phyloP scores from a whole-genome alignment of 352 stramenopile species.

The Bremia lactucae region DNA sequence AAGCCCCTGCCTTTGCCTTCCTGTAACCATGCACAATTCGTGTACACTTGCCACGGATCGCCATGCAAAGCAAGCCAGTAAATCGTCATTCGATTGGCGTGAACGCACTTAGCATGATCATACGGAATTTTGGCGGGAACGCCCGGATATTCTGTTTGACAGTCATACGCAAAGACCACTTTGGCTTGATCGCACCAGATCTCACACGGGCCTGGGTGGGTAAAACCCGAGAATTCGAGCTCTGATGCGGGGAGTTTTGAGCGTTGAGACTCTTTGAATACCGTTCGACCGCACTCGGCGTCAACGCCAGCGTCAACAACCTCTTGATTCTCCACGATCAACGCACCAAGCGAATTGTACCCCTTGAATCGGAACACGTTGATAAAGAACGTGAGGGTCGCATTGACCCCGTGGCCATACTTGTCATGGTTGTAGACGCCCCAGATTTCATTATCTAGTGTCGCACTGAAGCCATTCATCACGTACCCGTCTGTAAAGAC shows the following conservation, averaged over 20 bases:
- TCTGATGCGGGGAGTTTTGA: conserved; percentile 24
- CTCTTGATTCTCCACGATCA: conserved; percentile 37
- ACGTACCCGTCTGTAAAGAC: conserved; percentile 28
- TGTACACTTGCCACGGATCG: not conserved
- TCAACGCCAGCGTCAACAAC: conserved; percentile 25
- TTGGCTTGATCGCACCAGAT: conserved; percentile 50
- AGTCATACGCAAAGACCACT: conserved; percentile 38
- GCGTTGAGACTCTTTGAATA: conserved; percentile 25
- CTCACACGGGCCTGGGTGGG: conserved; percentile 46
- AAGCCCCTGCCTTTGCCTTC: too few relatives aligned
- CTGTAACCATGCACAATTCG: too few relatives aligned
- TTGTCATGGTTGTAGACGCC: conserved; percentile 23
- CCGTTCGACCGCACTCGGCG: conserved; percentile 28
- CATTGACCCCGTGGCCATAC: conserved; percentile 39
- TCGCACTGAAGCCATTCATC: conserved; percentile 39
- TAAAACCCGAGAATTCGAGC: conserved; percentile 42
- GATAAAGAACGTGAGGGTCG: conserved; percentile 31
- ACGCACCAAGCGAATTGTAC: conserved; percentile 26
- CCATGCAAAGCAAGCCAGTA: conserved; percentile 7
- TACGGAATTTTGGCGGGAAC: conserved; percentile 28
- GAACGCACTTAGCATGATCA: conserved; percentile 29
- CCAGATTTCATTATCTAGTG: conserved; percentile 31
- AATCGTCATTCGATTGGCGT: conserved; percentile 9
- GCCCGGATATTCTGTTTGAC: conserved; percentile 25
- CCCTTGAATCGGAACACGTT: conserved; percentile 22